A percentile compares a stretch with the other conserved stretches of the same genome.
phyloP scores from a whole-genome alignment of 345 rosid species.

The Kandelia obovata region DNA sequence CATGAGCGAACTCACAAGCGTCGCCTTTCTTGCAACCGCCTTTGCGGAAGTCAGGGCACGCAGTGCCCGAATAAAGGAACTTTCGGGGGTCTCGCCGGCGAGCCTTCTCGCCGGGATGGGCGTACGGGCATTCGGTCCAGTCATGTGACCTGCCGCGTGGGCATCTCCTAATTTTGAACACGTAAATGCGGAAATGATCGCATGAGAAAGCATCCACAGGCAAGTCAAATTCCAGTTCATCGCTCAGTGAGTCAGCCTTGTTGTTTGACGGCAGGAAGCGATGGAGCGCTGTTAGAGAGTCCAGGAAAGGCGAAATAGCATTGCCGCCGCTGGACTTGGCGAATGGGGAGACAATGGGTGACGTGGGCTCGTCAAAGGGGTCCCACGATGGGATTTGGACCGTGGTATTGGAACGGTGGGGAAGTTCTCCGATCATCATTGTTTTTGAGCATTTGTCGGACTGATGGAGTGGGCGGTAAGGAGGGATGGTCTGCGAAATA shows the following conservation, averaged over 20 bases:
- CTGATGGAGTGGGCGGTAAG: not conserved
- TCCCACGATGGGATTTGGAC: constrained; percentile 61
- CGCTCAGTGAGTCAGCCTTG: constrained; percentile 39
- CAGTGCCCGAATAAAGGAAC: constrained; percentile 55
- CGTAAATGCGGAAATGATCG: constrained; percentile 70
- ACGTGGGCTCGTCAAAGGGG: constrained; percentile 28
- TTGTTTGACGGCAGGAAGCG: constrained; percentile 72
- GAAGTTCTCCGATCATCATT: constrained; percentile 55
- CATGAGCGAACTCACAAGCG: constrained; percentile 54
- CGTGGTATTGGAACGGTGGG: constrained; percentile 39
- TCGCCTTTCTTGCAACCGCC: constrained; percentile 61
- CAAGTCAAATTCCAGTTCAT: constrained; percentile 17
- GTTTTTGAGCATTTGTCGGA: constrained; percentile 15
- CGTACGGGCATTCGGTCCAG: constrained; percentile 93
- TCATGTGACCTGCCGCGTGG: constrained; percentile 69
- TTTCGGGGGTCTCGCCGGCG: constrained; percentile 83
- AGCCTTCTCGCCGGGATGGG: constrained; percentile 89
- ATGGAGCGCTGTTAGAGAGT: constrained; percentile 48
- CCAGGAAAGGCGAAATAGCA: constrained; percentile 34
- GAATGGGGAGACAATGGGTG: constrained; percentile 29
- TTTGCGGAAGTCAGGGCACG: constrained; percentile 66
- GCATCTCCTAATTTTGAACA: constrained; percentile 77
- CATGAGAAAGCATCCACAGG: constrained; percentile 26
- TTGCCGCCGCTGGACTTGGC: constrained; percentile 22
- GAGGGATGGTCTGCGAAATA: constrained; percentile 10